Evolutionary conservation across 176 grass and related monocot genomes (phyloP), one percentile per base, ranked within the genome.

Genomic region (Paspalum notatum): DNA sequence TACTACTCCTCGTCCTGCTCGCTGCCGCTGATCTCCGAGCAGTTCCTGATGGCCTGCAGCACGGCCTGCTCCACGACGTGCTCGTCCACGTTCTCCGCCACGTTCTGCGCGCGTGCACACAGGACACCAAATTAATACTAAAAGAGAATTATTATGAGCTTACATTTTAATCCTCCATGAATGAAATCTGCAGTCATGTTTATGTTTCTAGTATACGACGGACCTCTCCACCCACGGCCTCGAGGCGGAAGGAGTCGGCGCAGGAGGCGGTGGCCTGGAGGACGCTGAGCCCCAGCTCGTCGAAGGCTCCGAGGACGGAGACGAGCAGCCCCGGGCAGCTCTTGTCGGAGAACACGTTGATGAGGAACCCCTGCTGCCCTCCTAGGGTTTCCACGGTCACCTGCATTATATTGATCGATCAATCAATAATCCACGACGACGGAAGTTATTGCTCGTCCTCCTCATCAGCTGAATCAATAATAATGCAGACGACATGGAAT

Each of bases 311-410:
- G 24, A 99, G 87, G 43, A 99, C 83, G 48, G 93, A 88, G 67
- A 91, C 97, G 15, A 99, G 93, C 77, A 99, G 72, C 49, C 93
- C 97, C 11, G 93, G 89, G 78, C 89, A 93, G 56, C 84, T 99
- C 87, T 91, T 96, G 73, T 84, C 79, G 1, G 89, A 91, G 50
- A 93, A 83, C 51, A 96, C 90, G 81, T 89, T 93, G 85, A 99
- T 82, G 80, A 99, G 72, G 89, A 99, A 96, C 45, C 97, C 91
- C n/a, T 75, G 79, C 9, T 80, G 80, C 14, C 57, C 77, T 63
- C 77, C 87, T 88, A 99, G 87, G 68, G 84, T 90, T 90, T 99
- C 91, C 55, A 99, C 93, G 12, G 76, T 96, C 79, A 99, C 97
- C 97, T 99, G 83, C 55, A 71, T 11, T 11, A 42, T 1, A 38